phyloP scores from a whole-genome alignment of 768 basidiomycete species.

The Mycena galopus region DNA sequence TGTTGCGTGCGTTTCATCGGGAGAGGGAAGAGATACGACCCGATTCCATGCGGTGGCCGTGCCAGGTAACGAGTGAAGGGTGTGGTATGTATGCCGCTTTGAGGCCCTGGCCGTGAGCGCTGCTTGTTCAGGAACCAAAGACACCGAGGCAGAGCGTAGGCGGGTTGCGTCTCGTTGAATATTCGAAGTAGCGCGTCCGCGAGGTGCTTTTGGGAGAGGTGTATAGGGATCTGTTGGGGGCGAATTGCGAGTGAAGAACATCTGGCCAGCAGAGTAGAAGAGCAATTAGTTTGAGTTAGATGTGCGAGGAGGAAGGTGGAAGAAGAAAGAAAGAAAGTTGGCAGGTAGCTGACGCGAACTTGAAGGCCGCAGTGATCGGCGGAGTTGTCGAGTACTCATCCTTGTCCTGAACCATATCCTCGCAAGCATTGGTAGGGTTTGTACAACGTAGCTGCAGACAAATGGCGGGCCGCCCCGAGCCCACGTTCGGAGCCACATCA shows the following conservation, averaged over 20 bases:
- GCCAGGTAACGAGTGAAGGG: not conserved
- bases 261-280: slow-evolving; percentile 26
- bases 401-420: no score
- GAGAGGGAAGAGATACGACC: slow-evolving; percentile 16
- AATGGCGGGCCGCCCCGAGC: no score
- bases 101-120: slow-evolving; percentile 39
- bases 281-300: not conserved
- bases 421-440: no score
- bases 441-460: no score
- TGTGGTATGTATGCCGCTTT: slow-evolving; percentile 32
- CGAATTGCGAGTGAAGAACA: slow-evolving; percentile 28
- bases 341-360: slow-evolving; percentile 1
- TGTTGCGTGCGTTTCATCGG: slow-evolving; percentile 17
- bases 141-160: slow-evolving; percentile 23
- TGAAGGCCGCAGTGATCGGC: no score
- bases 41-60: slow-evolving; percentile 11
- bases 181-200: slow-evolving; percentile 12
- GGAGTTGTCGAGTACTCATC: no score
- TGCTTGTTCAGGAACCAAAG: not conserved
- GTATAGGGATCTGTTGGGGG: slow-evolving; percentile 27
- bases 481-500: no score
- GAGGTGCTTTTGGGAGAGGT: slow-evolving; percentile 23
- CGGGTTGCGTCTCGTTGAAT: not conserved
- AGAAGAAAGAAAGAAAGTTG: not conserved
- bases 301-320: slow-evolving; percentile 8